Evolutionary conservation across 2,329 filamentous ascomycete genomes (phyloP).

Genomic region (Ophioceras dolichostomum): DNA sequence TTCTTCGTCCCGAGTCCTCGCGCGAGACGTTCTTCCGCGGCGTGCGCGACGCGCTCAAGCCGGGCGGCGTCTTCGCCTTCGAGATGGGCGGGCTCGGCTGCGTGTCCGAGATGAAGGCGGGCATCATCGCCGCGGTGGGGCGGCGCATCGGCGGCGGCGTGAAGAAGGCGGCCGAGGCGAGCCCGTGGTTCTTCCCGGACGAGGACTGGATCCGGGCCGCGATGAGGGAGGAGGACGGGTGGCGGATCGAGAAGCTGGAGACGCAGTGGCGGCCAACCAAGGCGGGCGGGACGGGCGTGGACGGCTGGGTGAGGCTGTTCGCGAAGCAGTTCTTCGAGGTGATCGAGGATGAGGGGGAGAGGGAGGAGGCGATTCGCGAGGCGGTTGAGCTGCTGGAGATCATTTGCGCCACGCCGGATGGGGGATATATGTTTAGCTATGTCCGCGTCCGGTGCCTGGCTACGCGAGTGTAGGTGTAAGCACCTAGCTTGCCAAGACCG

Average conservation of each 20-base stretch:
- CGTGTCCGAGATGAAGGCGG: slow-evolving; percentile 47
- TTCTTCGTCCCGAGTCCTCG: slow-evolving; percentile 33
- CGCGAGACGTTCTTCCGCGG: slow-evolving; percentile 39
- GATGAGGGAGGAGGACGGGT: slow-evolving; percentile 30
- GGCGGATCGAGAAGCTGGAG: slow-evolving; percentile 40
- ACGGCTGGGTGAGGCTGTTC: slow-evolving; percentile 56
- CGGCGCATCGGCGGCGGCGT: slow-evolving; percentile 40
- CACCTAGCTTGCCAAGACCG: too few species aligned
- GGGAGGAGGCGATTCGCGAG: slow-evolving; percentile 41
- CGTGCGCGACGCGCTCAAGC: slow-evolving; percentile 36
- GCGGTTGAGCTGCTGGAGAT: slow-evolving; percentile 39
- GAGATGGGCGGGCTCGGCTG: slow-evolving; percentile 65
- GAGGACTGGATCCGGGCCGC: slow-evolving; percentile 40
- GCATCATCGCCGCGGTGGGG: slow-evolving; percentile 39
- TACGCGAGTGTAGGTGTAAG: too few species aligned
- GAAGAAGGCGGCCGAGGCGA: slow-evolving; percentile 30
- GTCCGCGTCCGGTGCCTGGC: too few species aligned
- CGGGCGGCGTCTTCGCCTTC: slow-evolving; percentile 48
- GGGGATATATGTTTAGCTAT: slow-evolving; percentile 42
- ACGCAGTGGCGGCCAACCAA: slow-evolving; percentile 52
- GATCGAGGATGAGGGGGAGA: slow-evolving; percentile 28
- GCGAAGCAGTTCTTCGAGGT: slow-evolving; percentile 44
- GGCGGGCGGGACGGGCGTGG: slow-evolving; percentile 44
- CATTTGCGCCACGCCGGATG: slow-evolving; percentile 42
- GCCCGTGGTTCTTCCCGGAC: slow-evolving; percentile 64